These are phyloP conservation scores for Globisporangium emineosum DNA, from an alignment of 352 stramenopile genomes.

Conservation along the genomic window DNA sequence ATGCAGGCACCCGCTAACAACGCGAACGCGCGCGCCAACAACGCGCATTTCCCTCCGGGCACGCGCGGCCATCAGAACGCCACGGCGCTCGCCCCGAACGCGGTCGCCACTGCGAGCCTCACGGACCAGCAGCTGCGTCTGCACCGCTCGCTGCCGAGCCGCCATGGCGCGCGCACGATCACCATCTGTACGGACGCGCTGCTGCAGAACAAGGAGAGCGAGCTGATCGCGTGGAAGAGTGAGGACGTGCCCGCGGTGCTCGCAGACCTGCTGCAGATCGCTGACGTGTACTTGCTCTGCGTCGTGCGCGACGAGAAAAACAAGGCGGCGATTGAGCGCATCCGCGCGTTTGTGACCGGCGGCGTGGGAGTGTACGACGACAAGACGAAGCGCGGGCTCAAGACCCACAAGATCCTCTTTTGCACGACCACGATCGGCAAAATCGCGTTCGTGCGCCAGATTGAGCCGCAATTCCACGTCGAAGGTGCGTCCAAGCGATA, in stretches of 20 bases:
- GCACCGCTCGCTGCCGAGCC: conserved; percentile 55
- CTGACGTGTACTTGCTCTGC: conserved; percentile 69
- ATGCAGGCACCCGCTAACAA: conserved; percentile 24
- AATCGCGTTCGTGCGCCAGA: conserved; percentile 83
- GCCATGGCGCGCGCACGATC: conserved; percentile 58
- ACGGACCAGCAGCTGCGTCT: conserved; percentile 52
- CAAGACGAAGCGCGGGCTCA: conserved; percentile 28
- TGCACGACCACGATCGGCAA: conserved; percentile 76
- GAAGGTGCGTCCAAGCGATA: conserved; percentile 52
- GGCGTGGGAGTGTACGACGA: conserved; percentile 24
- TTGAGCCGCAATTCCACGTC: conserved; percentile 79
- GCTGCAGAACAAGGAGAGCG: conserved; percentile 26
- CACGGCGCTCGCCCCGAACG: conserved; percentile 19
- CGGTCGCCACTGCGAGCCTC: conserved; percentile 36
- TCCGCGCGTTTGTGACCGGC: conserved; percentile 47
- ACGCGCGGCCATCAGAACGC: conserved; percentile 14
- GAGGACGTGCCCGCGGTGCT: conserved; percentile 47
- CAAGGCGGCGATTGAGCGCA: conserved; percentile 26
- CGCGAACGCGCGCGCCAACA: conserved; percentile 3
- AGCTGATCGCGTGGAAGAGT: conserved; percentile 39
- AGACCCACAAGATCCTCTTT: conserved; percentile 77
- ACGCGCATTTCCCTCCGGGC: conserved; percentile 5
- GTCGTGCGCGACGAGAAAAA: conserved; percentile 36
- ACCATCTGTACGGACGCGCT: conserved; percentile 65
- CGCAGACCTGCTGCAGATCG: conserved; percentile 52